These are phyloP conservation scores for Malassezia pachydermatis DNA, from an alignment of 1,284 basidiomycete species.

Conservation along the genomic window DNA sequence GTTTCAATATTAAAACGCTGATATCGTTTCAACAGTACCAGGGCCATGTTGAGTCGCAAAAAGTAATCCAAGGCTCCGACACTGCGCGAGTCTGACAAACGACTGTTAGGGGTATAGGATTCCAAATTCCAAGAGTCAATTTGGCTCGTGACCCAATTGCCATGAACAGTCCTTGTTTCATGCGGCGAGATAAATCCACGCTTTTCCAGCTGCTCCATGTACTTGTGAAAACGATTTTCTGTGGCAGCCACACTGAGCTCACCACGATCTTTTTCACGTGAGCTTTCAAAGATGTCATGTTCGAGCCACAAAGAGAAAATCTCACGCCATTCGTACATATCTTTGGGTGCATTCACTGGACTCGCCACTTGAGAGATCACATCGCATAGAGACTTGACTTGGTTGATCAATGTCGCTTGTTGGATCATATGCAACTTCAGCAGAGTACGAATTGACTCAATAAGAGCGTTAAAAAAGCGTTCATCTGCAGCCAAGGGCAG, in stretches of 20 bases:
- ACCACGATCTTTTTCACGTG: conserved; percentile 63
- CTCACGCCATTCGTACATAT: conserved; percentile 84
- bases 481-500: conserved; percentile 72
- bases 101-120: conserved; percentile 22
- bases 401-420: conserved; percentile 58
- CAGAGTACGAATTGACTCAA: conserved; percentile 61
- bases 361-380: conserved; percentile 50
- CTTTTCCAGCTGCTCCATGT: conserved; percentile 61
- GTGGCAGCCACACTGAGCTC: conserved; percentile 64
- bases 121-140: conserved; percentile 32
- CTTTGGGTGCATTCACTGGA: conserved; percentile 52
- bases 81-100: conserved; percentile 27
- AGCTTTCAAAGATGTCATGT: conserved; percentile 72
- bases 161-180: not conserved
- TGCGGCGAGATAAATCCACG: conserved; percentile 25
- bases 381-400: conserved; percentile 58
- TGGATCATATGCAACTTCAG: conserved; percentile 59
- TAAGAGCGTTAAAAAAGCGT: conserved; percentile 69
- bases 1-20: conserved; percentile 80
- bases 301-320: conserved; percentile 83
- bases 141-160: not conserved
- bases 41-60: conserved; percentile 66
- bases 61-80: conserved; percentile 59
- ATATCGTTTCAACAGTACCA: conserved; percentile 70
- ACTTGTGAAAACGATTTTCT: conserved; percentile 62